Conservation (phyloP, 2,329 filamentous ascomycete species). For the Aspergillus pseudotamarii region DNA sequence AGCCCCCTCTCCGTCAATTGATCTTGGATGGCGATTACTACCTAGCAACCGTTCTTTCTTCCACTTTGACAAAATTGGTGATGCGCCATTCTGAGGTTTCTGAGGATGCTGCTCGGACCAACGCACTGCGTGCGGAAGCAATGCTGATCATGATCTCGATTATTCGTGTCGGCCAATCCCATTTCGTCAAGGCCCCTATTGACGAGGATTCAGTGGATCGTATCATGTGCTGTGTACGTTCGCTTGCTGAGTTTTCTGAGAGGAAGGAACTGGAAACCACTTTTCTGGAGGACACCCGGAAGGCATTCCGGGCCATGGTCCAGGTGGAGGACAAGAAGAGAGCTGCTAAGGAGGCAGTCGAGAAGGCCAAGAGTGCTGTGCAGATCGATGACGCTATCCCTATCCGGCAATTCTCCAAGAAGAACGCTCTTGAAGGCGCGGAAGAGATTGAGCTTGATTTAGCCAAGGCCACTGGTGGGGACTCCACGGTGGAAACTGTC, state of each 20-base stretch:
- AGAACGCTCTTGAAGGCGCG: slow-evolving; percentile 76
- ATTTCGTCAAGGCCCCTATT: slow-evolving; percentile 95
- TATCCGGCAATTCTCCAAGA: slow-evolving; percentile 91
- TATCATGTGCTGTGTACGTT: slow-evolving; percentile 96
- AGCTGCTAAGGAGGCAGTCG: slow-evolving; percentile 86
- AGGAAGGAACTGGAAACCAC: slow-evolving; percentile 90
- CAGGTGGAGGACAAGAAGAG: slow-evolving; percentile 97
- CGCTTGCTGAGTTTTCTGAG: slow-evolving; percentile 83
- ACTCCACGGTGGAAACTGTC: slow-evolving; percentile 79
- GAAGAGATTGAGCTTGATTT: slow-evolving; percentile 89
- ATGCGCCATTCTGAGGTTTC: slow-evolving; percentile 97
- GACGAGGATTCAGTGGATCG: slow-evolving; percentile 98
- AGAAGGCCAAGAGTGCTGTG: slow-evolving; percentile 90
- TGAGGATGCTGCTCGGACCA: slow-evolving; percentile 80
- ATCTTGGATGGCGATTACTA: slow-evolving; percentile 98
- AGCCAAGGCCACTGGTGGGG: slow-evolving; percentile 91
- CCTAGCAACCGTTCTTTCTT: slow-evolving; percentile 89
- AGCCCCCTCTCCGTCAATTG: slow-evolving; percentile 89
- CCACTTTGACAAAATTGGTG: slow-evolving; percentile 93
- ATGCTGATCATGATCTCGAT: slow-evolving; percentile 99
- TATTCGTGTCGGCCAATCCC: slow-evolving; percentile 95
- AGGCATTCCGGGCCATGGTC: slow-evolving; percentile 96
- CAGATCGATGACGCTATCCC: slow-evolving; percentile 94
- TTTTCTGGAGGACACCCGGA: slow-evolving; percentile 91
- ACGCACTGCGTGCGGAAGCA: slow-evolving; percentile 90